Evolutionary conservation across 768 basidiomycete species (phyloP), one percentile per base, ranked within the genome.

Genomic region (Collybia sordida): DNA sequence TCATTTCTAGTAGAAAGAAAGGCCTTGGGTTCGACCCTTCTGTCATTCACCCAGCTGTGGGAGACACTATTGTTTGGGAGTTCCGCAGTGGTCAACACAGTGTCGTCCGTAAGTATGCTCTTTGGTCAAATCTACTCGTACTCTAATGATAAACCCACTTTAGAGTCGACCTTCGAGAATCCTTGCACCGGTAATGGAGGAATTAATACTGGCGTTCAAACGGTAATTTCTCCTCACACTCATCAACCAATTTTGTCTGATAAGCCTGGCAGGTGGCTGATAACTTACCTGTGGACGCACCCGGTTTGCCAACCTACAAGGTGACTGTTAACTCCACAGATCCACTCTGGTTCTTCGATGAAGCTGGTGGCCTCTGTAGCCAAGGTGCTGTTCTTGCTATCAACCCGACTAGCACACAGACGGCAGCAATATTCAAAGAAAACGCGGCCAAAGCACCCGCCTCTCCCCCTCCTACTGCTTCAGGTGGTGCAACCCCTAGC

Each of bases 21-120:
- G 73, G 73, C 14, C 48, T 68, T 15, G 73, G 73, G 18, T 74
- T 74, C 51, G 71, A 73, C 53, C 72, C 73, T 17, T 72, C 72
- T 11, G 68, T 63, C 1, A 71, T 74, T 34, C 58, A 66, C 37
- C 71, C 73, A 18, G 25, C 25, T 1, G 47, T 52, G 3, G 72
- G 73, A 14, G 73, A 74, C 52, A 57, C 54, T 24, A 70, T 73
- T 24, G 57, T 58, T 1, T 74, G 70, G 48, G 67, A 70, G 51
- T 73, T 74, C 56, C 55, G 67, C 18, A 70, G 72, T 51, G 73
- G 73, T 9, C 58, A 57, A 42, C 71, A 73, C 50, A 71, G 70
- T 45, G 70, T 63, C 44, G 69, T 71, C 51, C 65, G 72, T 74
- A 44, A 55, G 72, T 71, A 21, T 38, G 8, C 8, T 24, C 14